A percentile compares a stretch with the other conserved stretches of the same genome.
These are phyloP conservation scores for Singerocomus inundabilis DNA, from an alignment of 1,284 basidiomycete species.

Conservation along the genomic window DNA sequence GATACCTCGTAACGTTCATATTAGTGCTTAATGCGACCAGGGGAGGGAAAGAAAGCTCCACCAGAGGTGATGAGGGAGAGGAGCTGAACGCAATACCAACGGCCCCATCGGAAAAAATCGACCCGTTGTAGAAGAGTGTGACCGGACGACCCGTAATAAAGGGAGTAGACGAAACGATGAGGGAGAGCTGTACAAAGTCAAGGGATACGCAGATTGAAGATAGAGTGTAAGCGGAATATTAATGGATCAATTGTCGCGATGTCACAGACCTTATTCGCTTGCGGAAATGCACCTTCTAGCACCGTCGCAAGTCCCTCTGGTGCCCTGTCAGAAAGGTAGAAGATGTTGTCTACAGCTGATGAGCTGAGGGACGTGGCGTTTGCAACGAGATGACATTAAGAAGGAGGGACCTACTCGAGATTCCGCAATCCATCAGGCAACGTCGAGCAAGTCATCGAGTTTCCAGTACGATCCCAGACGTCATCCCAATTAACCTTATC, in stretches of 20 bases:
- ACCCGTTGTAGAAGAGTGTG: constrained; percentile 66
- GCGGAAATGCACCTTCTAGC: constrained; percentile 44
- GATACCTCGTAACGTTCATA: constrained; percentile 55
- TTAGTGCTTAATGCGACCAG: constrained; percentile 52
- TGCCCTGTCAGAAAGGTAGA: constrained; percentile 63
- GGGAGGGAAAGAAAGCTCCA: constrained; percentile 49
- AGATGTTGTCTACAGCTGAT: constrained; percentile 30
- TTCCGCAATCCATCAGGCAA: constrained; percentile 16
- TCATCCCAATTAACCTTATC: constrained; percentile 48
- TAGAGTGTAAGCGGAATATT: neutral
- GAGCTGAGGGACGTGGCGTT: constrained; percentile 13
- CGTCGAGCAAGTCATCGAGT: neutral
- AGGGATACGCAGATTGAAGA: constrained; percentile 3
- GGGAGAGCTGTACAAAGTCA: constrained; percentile 51
- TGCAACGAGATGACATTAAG: neutral
- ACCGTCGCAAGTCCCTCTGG: constrained; percentile 60
- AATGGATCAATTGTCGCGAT: constrained; percentile 4
- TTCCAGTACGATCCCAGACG: constrained; percentile 42
- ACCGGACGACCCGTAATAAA: constrained; percentile 82
- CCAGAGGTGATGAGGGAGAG: constrained; percentile 15
- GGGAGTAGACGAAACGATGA: constrained; percentile 77
- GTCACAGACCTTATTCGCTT: constrained; percentile 50
- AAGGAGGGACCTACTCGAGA: constrained; percentile 21
- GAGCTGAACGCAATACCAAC: constrained; percentile 65
- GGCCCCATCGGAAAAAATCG: constrained; percentile 64